Base-by-base conservation (phyloP, 2,329 filamentous ascomycete species). In the Aspergillus unguis region DNA sequence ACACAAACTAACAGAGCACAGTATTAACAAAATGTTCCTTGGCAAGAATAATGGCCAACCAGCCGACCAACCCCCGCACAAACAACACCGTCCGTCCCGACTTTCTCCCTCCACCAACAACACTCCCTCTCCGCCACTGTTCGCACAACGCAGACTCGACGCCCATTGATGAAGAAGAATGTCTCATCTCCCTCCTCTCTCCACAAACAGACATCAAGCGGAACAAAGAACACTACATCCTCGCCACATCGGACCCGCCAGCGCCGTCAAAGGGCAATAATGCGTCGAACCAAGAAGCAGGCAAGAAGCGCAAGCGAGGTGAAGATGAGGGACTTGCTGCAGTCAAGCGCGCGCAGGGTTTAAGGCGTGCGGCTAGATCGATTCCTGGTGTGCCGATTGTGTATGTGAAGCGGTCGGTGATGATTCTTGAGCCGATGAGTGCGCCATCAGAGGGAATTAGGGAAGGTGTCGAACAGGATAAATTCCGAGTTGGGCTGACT, bases 11-110 rank as follows among this genome's bases (percentile, higher is more conserved):
- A 46, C 36, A 8, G 27, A 48, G 6, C 28, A 3, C 9, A 47
- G 88, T 96, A 6, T 84, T 97, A 49, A 92, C 89, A 9, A 94
- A 94, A 66, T 77, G 74, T 58, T 76, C 75, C 2, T 68, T 77
- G 26, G 75, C 72, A 5, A 70, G 72, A 10, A 68, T 77, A 32
- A 74, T 73, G 67, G 68, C 68, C 29, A 58, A 63, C 3, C 69
- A 73, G 45, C 65, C 71, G 10, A 67, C 67, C 45, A 68, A 72
- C 27, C 68, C 69, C 28, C 70, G 65, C 37, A 72, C 69, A n/a
- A 67, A 69, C 56, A 67, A 70, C 25, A 70, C 71, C 26, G 62
- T 68, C 26, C 65, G 74, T 37, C 75, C 75, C 5, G 63, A 65
- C 6, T 73, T 74, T 50, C 71, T 77, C 26, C 75, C 75, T 41